Percentiles rank a stretch among this genome's conserved stretches.
Conservation (phyloP, 176 grass and related monocot genomes). For the Musa schizocarpa region DNA sequence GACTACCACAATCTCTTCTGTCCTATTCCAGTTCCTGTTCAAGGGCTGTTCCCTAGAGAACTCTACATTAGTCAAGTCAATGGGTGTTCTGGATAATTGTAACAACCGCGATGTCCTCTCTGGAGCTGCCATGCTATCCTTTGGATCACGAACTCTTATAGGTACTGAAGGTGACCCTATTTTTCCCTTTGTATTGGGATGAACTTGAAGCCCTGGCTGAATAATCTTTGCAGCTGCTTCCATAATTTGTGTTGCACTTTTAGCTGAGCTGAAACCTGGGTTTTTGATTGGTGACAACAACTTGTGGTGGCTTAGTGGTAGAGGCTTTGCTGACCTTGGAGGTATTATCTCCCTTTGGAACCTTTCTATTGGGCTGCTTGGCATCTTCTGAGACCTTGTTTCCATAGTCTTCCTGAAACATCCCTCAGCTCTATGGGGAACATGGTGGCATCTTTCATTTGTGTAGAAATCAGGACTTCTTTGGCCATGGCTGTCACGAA, state of each 20-base stretch:
- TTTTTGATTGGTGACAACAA: conserved; percentile 73
- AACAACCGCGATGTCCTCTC: conserved; percentile 30
- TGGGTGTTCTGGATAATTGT: conserved; percentile 34
- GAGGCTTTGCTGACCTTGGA: conserved; percentile 34
- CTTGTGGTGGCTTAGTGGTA: conserved; percentile 37
- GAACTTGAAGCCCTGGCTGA: conserved; percentile 46
- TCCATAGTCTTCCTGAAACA: conserved; percentile 57
- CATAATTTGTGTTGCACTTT: conserved; percentile 74
- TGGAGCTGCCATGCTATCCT: conserved; percentile 25
- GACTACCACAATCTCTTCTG: conserved; percentile 63
- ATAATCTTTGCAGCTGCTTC: conserved; percentile 78
- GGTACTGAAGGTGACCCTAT: conserved; percentile 41
- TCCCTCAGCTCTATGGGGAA: conserved; percentile 28
- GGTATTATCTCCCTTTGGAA: conserved; percentile 68
- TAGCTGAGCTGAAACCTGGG: conserved; percentile 47
- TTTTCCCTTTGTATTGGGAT: conserved; percentile 44
- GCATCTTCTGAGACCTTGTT: conserved; percentile 66
- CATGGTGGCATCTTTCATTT: conserved; percentile 34
- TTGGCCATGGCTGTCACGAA: conserved; percentile 41
- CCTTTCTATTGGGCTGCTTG: conserved; percentile 67
- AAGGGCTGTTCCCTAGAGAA: conserved; percentile 34
- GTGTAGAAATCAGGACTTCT: conserved; percentile 40
- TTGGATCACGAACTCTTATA: conserved; percentile 33
- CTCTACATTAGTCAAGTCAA: conserved; percentile 28
- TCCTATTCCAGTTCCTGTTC: conserved; percentile 35